These are phyloP conservation scores for Coriaria nepalensis DNA, from an alignment of 306 rosid species.

Conservation along the genomic window DNA sequence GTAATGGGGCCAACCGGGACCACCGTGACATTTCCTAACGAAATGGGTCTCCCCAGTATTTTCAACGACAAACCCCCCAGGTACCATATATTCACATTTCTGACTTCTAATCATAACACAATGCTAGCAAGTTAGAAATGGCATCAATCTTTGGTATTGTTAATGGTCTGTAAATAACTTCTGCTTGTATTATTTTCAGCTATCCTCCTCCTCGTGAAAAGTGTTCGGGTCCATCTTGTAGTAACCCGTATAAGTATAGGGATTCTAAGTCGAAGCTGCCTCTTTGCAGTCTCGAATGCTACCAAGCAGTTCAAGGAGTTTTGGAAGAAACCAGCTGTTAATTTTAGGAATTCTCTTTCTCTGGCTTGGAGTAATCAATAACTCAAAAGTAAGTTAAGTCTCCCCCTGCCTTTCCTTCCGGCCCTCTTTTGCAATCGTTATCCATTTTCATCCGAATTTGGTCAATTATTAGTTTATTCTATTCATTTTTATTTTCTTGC, in stretches of 20 bases:
- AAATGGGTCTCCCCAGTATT: slow-evolving; percentile 69
- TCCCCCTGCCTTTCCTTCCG: too few relatives aligned
- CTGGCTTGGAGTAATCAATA: too few relatives aligned
- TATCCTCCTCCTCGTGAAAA: slow-evolving; percentile 83
- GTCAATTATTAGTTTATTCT: too few relatives aligned
- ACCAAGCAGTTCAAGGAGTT: slow-evolving; percentile 53
- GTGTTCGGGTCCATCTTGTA: slow-evolving; percentile 70
- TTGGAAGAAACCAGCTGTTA: slow-evolving; percentile 27
- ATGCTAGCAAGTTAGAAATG: slow-evolving; percentile 3
- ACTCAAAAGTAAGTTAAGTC: too few relatives aligned
- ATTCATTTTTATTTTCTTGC: too few relatives aligned
- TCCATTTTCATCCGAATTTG: too few relatives aligned
- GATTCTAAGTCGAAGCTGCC: slow-evolving; percentile 79
- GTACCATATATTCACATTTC: slow-evolving; percentile 5
- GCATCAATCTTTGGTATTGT: slow-evolving; percentile 6
- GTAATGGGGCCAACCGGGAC: slow-evolving; percentile 70
- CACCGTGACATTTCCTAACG: slow-evolving; percentile 52
- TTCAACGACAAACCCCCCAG: slow-evolving; percentile 35
- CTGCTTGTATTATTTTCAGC: slow-evolving; percentile 32
- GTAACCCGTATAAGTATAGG: slow-evolving; percentile 71
- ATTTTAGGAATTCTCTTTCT: neutral
- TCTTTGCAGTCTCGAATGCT: slow-evolving; percentile 86
- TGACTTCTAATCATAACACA: too few relatives aligned
- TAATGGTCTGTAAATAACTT: slow-evolving; percentile 4
- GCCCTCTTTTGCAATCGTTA: too few relatives aligned